phyloP scores from a whole-genome alignment of 345 rosid genomes.

The Dimocarpus longan region DNA sequence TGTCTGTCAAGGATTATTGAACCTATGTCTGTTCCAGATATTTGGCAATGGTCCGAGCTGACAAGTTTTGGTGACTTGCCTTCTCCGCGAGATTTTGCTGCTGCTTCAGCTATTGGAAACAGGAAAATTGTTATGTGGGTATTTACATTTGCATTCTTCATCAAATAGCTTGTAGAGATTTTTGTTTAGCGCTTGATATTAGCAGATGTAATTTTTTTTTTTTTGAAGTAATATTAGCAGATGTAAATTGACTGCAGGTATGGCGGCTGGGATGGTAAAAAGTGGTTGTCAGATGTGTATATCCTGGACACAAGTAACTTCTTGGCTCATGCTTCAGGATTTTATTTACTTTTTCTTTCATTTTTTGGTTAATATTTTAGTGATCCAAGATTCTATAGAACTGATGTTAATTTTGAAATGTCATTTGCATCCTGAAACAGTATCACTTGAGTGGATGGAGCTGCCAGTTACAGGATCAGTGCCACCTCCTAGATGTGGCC shows the following conservation, averaged over 20 bases:
- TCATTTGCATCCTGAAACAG: conserved; percentile 42
- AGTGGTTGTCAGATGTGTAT: conserved; percentile 97
- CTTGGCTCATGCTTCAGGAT: conserved; percentile 22
- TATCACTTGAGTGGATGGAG: conserved; percentile 97
- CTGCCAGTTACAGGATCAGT: conserved; percentile 73
- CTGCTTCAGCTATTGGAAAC: conserved; percentile 85
- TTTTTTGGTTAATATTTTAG: not conserved
- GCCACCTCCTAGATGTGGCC: conserved; percentile 99
- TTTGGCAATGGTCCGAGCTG: conserved; percentile 99
- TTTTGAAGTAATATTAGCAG: not conserved
- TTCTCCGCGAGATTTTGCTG: conserved; percentile 86
- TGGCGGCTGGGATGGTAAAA: conserved; percentile 99
- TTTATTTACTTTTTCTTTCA: conserved; percentile 11
- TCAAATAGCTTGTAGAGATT: conserved; percentile 10
- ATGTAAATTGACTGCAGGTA: conserved; percentile 56
- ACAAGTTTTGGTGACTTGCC: conserved; percentile 95
- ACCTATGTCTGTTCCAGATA: conserved; percentile 54
- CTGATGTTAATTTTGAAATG: not conserved
- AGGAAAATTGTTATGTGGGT: conserved; percentile 85
- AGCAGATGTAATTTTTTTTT: conserved; percentile 1
- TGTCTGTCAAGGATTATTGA: conserved; percentile 11
- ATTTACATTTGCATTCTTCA: conserved; percentile 11
- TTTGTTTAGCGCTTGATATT: conserved; percentile 1
- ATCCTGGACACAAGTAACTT: conserved; percentile 87
- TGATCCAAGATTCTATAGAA: conserved; percentile 10